Evolutionary conservation across 257 asterid genomes (phyloP), one percentile per base, ranked within the genome.

Genomic region (Rauvolfia tetraphylla): DNA sequence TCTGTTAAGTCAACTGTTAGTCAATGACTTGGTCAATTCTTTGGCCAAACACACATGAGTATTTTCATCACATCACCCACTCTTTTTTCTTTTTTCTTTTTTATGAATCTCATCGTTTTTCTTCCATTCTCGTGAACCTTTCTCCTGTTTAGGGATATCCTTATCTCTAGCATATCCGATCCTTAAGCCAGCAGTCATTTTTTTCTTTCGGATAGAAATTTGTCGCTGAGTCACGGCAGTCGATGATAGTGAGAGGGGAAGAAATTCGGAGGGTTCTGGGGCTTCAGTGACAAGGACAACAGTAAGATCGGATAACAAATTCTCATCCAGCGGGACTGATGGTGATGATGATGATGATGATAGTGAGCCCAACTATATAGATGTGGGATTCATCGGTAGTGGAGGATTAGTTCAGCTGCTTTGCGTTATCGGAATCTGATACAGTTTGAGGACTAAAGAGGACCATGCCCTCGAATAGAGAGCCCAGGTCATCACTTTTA

Each of bases 401-500:
- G 36, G 20, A n/a, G 41, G 78, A 36, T 33, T 42, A 41, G 62
- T 36, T 49, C 80, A 29, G 65, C 33, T 23, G 34, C 59, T 33
- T 76, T 44, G 49, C 44, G 8, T 13, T 36, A 36, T 65, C 58
- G 57, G 69, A n/a, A 48, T 13, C 56, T 3, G 38, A 65, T 77
- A 13, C 54, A 33, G 12, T 59, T 48, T 42, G 78, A 22, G 80
- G 81, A 71, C 70, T 84, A 54, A 86, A 84, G 42, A 86, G 84
- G 46, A 84, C 82, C 89, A 86, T 86, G 8, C 89, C 89, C 49
- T 84, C 89, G 56, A 86, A 86, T 57, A 86, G 89, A 67, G 89
- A 86, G 27, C 12, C 87, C 85, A 84, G 77, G 3, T 84, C 87
- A 18, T 82, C 88, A 20, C 76, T 65, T 31, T 71, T 71, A n/a